Conservation (phyloP, 2,329 filamentous ascomycete genomes). For the Penicillium sumatraense region DNA sequence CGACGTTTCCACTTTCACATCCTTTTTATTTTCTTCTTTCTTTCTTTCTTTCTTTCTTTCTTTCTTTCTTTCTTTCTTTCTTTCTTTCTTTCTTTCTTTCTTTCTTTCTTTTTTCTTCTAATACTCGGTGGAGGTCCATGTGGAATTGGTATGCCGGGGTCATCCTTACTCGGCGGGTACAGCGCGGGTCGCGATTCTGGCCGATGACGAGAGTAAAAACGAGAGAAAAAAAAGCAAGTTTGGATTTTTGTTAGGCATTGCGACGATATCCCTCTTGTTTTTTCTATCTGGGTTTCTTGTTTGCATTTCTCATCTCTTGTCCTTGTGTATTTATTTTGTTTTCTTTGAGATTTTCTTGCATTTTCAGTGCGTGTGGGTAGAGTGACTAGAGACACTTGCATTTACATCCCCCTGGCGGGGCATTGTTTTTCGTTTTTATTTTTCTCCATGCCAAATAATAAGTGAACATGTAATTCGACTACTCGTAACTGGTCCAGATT, state of each 20-base stretch:
- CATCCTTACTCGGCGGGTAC: slow-evolving; percentile 7
- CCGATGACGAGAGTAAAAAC: slow-evolving; percentile 6
- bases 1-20: too few species aligned
- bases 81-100: background rate
- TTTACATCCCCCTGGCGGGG: slow-evolving; percentile 5
- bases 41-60: slow-evolving; percentile 8
- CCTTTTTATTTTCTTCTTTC: background rate
- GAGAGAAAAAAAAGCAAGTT: slow-evolving; percentile 11
- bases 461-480: background rate
- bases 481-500: background rate
- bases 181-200: slow-evolving; percentile 22
- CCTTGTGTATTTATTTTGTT: slow-evolving; percentile 1
- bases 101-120: slow-evolving; percentile 8
- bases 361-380: slow-evolving; percentile 4
- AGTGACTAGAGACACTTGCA: slow-evolving; percentile 2
- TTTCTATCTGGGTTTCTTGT: slow-evolving; percentile 1
- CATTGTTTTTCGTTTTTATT: background rate
- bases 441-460: background rate
- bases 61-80: background rate
- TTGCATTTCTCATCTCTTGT: slow-evolving; percentile 2
- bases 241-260: slow-evolving; percentile 23
- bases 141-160: slow-evolving; percentile 9
- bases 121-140: slow-evolving; percentile 6
- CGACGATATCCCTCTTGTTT: slow-evolving; percentile 27
- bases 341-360: background rate